Evolutionary conservation across 116 monocot genomes (phyloP), one percentile per base, ranked within the genome.

Genomic region (Papilionanthe hybrid): DNA sequence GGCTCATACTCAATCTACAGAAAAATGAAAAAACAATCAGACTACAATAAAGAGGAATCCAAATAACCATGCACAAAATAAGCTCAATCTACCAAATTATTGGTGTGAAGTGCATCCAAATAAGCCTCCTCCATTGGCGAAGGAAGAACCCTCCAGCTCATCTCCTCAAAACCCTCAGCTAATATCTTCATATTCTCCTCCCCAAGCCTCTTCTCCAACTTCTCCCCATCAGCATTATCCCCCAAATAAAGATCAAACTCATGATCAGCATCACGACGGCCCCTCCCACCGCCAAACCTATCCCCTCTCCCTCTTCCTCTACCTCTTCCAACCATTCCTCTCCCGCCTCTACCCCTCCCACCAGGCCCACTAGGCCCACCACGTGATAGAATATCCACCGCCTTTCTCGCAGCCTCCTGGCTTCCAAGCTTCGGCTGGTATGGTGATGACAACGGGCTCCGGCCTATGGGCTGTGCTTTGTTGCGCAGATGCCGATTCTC

Each of bases 1-100:
- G 92, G 92, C 80, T 92, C 92, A 65, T 84, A 90, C 28, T 92
- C 92, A 76, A 90, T 90, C 92, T 92, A 60, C 81, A 86, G 17
- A 81, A 78, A 71, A 1, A 81, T 6, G 78, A 53, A 47, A 82
- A 20, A 1, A 65, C 29, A 68, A 79, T 50, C 44, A 55, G 48
- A 18, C 15, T 20, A 78, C 55, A 7, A 43, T 44, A 45, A 42
- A n/a, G 30, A 75, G 9, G 56, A 7, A 18, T 71, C 19, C 42
- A 37, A 69, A 20, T 18, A 75, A n/a, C 13, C 28, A 69, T 5
- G 25, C 77, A 63, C 10, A 44, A n/a, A 45, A 7, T 47, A 27
- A 71, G 9, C 5, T 15, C 68, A 78, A 47, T 15, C 27, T 43
- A 90, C 90, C 92, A 92, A 55, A 69, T 90, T 88, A 65, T 90